These are phyloP conservation scores for Rhynchospora pubera DNA, from an alignment of 176 grass and related monocot species.

Conservation along the genomic window DNA sequence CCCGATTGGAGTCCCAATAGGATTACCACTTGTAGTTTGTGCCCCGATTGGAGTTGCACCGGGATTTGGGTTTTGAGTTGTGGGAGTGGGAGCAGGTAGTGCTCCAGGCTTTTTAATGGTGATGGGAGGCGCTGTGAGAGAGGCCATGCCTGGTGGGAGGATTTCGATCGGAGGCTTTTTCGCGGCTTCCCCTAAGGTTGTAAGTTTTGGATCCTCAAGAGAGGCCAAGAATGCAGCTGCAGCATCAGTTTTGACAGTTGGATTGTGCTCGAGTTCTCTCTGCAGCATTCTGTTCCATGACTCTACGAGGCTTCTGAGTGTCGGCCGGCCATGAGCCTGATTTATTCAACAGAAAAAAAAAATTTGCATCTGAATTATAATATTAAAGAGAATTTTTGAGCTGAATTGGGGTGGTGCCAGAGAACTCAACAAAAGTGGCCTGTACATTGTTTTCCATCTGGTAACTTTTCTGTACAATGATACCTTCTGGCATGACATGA, in stretches of 20 bases:
- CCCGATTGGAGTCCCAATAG: constrained; percentile 29
- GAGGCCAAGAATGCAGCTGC: constrained; percentile 92
- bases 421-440: not conserved
- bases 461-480: not conserved
- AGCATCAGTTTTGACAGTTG: constrained; percentile 85
- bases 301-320: constrained; percentile 72
- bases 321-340: constrained; percentile 91
- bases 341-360: not conserved
- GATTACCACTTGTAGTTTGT: constrained; percentile 12
- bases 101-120: constrained; percentile 45
- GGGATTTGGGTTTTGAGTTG: constrained; percentile 26
- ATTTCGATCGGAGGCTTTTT: constrained; percentile 97
- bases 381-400: not conserved
- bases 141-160: constrained; percentile 92
- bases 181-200: constrained; percentile 59
- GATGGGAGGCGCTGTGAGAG: constrained; percentile 77
- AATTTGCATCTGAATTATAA: not conserved
- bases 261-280: constrained; percentile 81
- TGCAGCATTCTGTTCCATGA: constrained; percentile 95
- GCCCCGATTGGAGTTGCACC: constrained; percentile 22
- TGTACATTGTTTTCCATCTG: not conserved
- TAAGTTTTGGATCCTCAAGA: constrained; percentile 90
- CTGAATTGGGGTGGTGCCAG: not conserved
- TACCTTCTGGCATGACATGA: not conserved
- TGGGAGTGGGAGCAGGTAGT: constrained; percentile 7